These are phyloP conservation scores for Fusarium lyarnte DNA, from an alignment of 2,329 filamentous ascomycete species.

Conservation along the genomic window DNA sequence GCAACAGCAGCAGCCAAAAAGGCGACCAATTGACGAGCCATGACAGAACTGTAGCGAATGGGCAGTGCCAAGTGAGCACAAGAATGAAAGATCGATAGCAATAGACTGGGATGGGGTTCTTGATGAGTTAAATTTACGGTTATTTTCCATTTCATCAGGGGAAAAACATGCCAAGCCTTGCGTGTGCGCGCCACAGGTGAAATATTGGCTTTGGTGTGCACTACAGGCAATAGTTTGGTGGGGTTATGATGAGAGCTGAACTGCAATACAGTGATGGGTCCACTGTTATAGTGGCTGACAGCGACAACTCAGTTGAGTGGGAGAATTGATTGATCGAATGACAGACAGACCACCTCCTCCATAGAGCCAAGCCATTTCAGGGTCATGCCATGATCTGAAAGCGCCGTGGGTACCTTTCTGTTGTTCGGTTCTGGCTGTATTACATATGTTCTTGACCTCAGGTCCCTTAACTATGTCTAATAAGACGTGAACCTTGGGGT, in stretches of 20 bases:
- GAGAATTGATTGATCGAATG: neutral
- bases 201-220: neutral
- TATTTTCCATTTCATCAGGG: neutral
- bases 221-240: neutral
- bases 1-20: neutral
- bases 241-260: neutral
- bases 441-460: too few relatives aligned
- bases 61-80: neutral
- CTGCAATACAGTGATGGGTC: neutral
- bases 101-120: too few relatives aligned
- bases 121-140: neutral
- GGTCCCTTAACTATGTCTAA: neutral
- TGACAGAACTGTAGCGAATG: neutral
- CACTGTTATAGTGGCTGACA: neutral
- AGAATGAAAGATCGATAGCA: neutral
- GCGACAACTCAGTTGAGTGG: neutral
- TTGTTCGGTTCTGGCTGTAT: too few relatives aligned
- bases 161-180: neutral
- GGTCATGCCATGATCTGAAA: neutral
- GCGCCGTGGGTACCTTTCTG: neutral
- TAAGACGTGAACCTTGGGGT: too few relatives aligned
- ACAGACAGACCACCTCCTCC: neutral
- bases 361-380: neutral
- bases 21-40: slow-evolving; percentile 5
- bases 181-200: neutral